These are phyloP conservation scores for Termitomyces eurrhizus DNA, from an alignment of 768 basidiomycete species.

Conservation along the genomic window DNA sequence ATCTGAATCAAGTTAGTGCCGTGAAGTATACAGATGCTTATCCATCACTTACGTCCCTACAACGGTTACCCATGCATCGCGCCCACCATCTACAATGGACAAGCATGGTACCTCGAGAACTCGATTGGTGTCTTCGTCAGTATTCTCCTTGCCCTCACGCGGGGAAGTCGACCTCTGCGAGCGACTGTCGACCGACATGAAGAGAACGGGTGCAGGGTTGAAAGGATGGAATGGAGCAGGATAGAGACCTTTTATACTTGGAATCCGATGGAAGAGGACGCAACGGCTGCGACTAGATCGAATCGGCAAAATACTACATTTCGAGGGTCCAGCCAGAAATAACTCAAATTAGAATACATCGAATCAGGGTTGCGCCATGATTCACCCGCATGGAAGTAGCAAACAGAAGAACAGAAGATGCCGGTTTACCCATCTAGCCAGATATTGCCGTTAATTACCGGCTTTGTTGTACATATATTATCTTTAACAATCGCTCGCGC, in stretches of 20 bases:
- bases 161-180: conserved; percentile 2
- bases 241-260: conserved; percentile 2
- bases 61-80: conserved; percentile 40
- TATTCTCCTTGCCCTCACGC: background rate
- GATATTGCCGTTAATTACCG: conserved; percentile 8
- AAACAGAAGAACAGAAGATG: background rate
- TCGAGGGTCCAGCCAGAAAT: conserved; percentile 1
- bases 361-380: conserved; percentile 2
- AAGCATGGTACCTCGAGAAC: background rate
- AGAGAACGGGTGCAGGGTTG: background rate
- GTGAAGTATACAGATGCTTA: background rate
- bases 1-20: conserved; percentile 20
- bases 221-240: background rate
- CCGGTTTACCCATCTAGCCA: background rate
- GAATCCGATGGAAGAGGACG: conserved; percentile 6
- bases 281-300: conserved; percentile 3
- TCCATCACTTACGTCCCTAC: conserved; percentile 35
- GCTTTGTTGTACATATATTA: background rate
- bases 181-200: conserved; percentile 8
- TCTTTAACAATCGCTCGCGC: background rate
- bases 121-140: background rate
- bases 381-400: conserved; percentile 10
- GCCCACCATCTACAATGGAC: conserved; percentile 31
- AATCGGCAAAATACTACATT: background rate
- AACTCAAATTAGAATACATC: conserved; percentile 3